A percentile compares a stretch with the other conserved stretches of the same genome.
phyloP scores from a whole-genome alignment of 1,139 yeast genomes.

The Nakaseomyces glabratus region DNA sequence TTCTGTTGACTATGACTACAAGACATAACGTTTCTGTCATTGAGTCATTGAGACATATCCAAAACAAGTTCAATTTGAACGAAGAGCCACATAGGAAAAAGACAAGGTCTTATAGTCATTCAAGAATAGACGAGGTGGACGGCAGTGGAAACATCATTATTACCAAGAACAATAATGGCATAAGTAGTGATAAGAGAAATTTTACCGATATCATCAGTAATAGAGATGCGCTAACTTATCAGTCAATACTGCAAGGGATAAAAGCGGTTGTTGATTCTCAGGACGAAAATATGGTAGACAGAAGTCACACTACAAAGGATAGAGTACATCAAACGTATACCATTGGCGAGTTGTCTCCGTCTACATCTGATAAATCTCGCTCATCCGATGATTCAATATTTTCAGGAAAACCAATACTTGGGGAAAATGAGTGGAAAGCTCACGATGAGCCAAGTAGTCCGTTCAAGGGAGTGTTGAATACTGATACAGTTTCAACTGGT shows the following conservation, averaged over 20 bases:
- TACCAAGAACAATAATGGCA: not conserved
- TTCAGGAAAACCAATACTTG: conserved; percentile 19
- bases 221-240: conserved; percentile 3
- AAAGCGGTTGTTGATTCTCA: conserved; percentile 1
- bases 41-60: conserved; percentile 14
- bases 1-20: conserved; percentile 12
- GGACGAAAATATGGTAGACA: not conserved
- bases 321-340: not conserved
- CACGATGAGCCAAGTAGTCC: conserved; percentile 3
- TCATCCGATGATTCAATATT: conserved; percentile 25
- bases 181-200: not conserved
- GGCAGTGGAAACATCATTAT: not conserved
- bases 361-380: conserved; percentile 21
- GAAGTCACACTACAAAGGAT: not conserved
- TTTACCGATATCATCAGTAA: conserved; percentile 5
- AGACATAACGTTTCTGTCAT: conserved; percentile 15
- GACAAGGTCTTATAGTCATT: conserved; percentile 1
- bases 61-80: conserved; percentile 14
- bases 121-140: conserved; percentile 3
- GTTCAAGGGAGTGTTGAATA: conserved; percentile 5
- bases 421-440: conserved; percentile 21
- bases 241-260: conserved; percentile 1
- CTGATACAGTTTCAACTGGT: conserved; percentile 11
- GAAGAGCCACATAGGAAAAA: conserved; percentile 8
- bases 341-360: no score